These are phyloP conservation scores for Suillus alpinus DNA, from an alignment of 768 basidiomycete genomes.

Conservation along the genomic window DNA sequence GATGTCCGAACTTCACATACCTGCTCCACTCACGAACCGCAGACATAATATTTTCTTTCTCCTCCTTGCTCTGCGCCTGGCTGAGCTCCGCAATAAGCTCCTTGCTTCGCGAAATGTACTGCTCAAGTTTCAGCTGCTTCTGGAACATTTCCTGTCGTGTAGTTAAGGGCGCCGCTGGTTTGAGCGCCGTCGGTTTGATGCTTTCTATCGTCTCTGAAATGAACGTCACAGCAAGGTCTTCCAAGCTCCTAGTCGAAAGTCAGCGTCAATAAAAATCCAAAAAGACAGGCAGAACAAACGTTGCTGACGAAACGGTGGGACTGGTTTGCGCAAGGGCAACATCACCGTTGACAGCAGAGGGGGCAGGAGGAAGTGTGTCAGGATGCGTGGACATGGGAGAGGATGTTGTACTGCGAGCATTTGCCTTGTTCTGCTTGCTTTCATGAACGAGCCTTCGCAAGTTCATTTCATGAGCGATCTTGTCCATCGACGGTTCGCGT, in stretches of 20 bases:
- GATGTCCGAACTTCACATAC: conserved; percentile 37
- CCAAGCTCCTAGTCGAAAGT: conserved; percentile 26
- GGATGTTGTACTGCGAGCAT: conserved; percentile 27
- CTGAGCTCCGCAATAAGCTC: conserved; percentile 44
- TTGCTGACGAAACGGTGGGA: neutral
- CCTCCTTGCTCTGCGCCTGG: conserved; percentile 47
- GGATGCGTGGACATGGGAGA: neutral
- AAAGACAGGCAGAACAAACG: conserved; percentile 1
- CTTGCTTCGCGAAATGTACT: conserved; percentile 54
- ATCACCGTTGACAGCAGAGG: neutral
- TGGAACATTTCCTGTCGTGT: conserved; percentile 38
- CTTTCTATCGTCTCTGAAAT: conserved; percentile 56
- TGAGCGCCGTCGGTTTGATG: conserved; percentile 26
- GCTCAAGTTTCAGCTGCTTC: conserved; percentile 46
- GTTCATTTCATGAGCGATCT: conserved; percentile 41
- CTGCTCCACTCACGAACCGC: conserved; percentile 49
- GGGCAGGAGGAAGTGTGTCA: conserved; percentile 1
- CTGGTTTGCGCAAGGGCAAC: neutral
- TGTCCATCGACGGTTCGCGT: conserved; percentile 13
- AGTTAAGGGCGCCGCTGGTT: conserved; percentile 10
- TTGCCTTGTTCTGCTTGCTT: conserved; percentile 37
- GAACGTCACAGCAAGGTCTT: conserved; percentile 55
- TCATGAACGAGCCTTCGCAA: conserved; percentile 25
- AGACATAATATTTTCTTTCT: conserved; percentile 45
- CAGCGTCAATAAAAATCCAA: neutral